Evolutionary conservation across 352 stramenopile species (phyloP).

Genomic region (Globisporangium paroecandrum): DNA sequence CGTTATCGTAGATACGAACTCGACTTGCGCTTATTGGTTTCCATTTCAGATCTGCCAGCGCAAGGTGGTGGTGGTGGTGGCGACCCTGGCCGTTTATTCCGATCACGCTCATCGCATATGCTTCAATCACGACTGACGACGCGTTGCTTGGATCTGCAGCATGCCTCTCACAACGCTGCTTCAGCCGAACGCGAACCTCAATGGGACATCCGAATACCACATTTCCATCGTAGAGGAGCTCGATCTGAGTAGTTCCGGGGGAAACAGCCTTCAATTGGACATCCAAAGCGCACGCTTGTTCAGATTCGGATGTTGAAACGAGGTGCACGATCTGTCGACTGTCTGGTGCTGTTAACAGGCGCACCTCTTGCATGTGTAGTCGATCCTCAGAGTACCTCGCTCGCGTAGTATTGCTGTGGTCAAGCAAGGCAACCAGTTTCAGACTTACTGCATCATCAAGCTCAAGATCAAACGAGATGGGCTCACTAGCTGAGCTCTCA

Average conservation of each 20-base stretch:
- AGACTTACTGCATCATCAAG: not conserved
- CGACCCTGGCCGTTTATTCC: too few species aligned
- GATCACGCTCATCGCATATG: slow-evolving; percentile 2
- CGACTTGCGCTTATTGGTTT: not conserved
- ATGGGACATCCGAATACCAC: slow-evolving; percentile 8
- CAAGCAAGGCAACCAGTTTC: not conserved
- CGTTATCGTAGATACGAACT: slow-evolving; percentile 5
- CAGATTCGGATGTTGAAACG: not conserved
- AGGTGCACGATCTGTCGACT: not conserved
- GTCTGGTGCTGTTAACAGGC: not conserved
- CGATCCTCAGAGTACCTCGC: not conserved
- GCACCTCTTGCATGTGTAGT: not conserved
- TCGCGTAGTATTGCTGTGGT: not conserved
- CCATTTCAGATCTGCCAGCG: slow-evolving; percentile 12
- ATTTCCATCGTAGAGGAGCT: slow-evolving; percentile 3
- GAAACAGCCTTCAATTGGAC: not conserved
- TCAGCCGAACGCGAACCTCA: not conserved
- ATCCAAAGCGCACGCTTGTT: not conserved
- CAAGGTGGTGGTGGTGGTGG: not conserved
- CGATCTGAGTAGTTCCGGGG: not conserved
- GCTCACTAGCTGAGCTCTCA: not conserved
- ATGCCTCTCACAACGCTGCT: not conserved
- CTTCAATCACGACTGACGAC: not conserved
- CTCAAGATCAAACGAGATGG: not conserved
- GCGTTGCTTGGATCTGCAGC: not conserved